Evolutionary conservation across 208 protist genomes (phyloP), one percentile per base, ranked within the genome.

Genomic region (Jaenimonas drosophilae): DNA sequence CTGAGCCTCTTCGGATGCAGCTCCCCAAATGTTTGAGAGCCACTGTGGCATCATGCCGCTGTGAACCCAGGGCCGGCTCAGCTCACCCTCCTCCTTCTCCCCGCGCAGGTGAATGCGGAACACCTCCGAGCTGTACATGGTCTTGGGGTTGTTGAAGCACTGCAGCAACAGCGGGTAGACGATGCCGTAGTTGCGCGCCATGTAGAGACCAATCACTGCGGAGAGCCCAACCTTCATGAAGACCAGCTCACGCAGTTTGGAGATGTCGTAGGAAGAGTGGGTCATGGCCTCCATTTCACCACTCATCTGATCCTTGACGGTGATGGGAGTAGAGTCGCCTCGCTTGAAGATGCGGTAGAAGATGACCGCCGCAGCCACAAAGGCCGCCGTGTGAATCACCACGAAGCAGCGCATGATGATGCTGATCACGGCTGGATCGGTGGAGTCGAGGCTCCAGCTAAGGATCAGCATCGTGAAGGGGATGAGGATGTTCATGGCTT

Each of bases 151-250:
- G 49, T 60, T 83, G 20, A 88, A 24, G 50, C 72, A 80, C 70
- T 94, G 87, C 16, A 91, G 42, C n/a, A 94, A 48, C 24, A 91
- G 65, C n/a, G 82, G 76, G 40, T 88, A 80, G 5, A 66, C 42
- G 23, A 79, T 69, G 29, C 59, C 63, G 51, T 64, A 91, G 37
- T 68, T 62, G 2, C 24, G 50, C 6, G 70, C 60, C 7, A 84
- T 33, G 37, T 88, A 77, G 26, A 69, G 33, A 46, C 67, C 69
- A 42, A 88, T 34, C 12, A 24, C 66, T 4, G 73, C 61, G 4
- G 76, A 52, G 7, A 91, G 48, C 1, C 64, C 54, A 6, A 83
- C 61, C 49, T 83, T 80, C 0, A 51, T 66, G 39, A 90, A 59
- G 29, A 71, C 54, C 9, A 91, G 56, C 36, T 86, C 70, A 21